phyloP scores from a whole-genome alignment of 2,329 filamentous ascomycete genomes.

The Xylaria sp. region DNA sequence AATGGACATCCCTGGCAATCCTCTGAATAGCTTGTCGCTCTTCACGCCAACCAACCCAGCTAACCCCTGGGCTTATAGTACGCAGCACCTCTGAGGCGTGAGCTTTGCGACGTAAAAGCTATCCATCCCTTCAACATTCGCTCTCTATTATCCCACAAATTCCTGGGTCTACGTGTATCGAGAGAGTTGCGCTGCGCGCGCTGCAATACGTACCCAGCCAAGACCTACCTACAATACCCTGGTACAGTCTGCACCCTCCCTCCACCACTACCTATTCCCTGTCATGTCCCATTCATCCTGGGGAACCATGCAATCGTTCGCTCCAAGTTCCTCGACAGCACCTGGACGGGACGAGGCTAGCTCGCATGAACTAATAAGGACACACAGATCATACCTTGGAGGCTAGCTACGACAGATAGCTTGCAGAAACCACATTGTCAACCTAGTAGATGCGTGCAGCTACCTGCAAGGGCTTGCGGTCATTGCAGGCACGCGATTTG shows the following conservation, averaged over 20 bases:
- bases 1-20: constrained; percentile 11
- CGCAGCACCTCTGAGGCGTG: neutral
- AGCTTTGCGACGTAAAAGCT: neutral
- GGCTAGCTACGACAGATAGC: constrained; percentile 25
- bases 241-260: constrained; percentile 21
- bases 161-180: constrained; percentile 6
- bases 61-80: neutral
- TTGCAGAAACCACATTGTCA: constrained; percentile 27
- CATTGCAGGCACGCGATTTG: constrained; percentile 23
- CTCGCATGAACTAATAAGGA: constrained; percentile 32
- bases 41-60: constrained; percentile 2
- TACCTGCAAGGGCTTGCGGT: constrained; percentile 25
- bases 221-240: constrained; percentile 19
- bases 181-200: constrained; percentile 5
- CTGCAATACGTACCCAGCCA: constrained; percentile 6
- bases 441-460: constrained; percentile 22
- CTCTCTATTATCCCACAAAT: neutral
- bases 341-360: constrained; percentile 26
- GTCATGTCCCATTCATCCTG: constrained; percentile 21
- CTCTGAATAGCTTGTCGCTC: constrained; percentile 10
- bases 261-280: constrained; percentile 25
- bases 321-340: constrained; percentile 23
- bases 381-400: constrained; percentile 26
- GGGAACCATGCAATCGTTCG: constrained; percentile 26
- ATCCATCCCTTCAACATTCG: neutral